These are phyloP conservation scores for Allomyces macrogynus DNA, from an alignment of 192 early-diverging fungal genomes.

Conservation along the genomic window DNA sequence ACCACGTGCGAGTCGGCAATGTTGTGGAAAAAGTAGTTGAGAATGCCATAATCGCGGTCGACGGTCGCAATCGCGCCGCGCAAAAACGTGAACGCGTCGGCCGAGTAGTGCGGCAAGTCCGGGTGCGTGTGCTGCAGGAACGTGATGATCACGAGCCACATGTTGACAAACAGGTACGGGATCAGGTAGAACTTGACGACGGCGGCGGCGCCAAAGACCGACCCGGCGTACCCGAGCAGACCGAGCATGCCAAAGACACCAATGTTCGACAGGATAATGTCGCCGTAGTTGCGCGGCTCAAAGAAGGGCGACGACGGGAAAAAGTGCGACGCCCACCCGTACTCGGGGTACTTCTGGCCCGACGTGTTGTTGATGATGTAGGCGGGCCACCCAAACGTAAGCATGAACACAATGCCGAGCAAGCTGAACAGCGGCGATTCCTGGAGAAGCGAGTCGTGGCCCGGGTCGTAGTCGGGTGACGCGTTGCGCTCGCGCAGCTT, in stretches of 20 bases:
- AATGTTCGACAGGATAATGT: slow-evolving; percentile 54
- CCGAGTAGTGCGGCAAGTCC: slow-evolving; percentile 69
- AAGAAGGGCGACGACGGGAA: slow-evolving; percentile 63
- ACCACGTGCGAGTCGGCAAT: slow-evolving; percentile 84
- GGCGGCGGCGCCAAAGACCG: slow-evolving; percentile 27
- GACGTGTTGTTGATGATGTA: slow-evolving; percentile 64
- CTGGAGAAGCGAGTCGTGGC: slow-evolving; percentile 30
- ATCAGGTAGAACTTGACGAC: slow-evolving; percentile 72
- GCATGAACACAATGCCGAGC: slow-evolving; percentile 40
- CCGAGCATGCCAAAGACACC: slow-evolving; percentile 36
- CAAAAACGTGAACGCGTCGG: slow-evolving; percentile 71
- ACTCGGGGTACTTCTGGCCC: slow-evolving; percentile 50
- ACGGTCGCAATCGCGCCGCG: slow-evolving; percentile 42
- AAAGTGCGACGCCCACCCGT: slow-evolving; percentile 63
- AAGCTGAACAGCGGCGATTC: slow-evolving; percentile 53
- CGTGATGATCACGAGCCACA: slow-evolving; percentile 92
- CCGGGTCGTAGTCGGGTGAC: slow-evolving; percentile 20
- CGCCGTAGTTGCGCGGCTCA: slow-evolving; percentile 42
- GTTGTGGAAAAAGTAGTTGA: slow-evolving; percentile 29
- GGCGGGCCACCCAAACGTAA: slow-evolving; percentile 69
- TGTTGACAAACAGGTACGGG: slow-evolving; percentile 85
- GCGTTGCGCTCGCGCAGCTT: slow-evolving; percentile 1
- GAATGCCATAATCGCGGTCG: slow-evolving; percentile 20
- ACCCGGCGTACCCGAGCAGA: slow-evolving; percentile 26
- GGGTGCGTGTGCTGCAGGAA: slow-evolving; percentile 86